phyloP scores from a whole-genome alignment of 1,284 basidiomycete species.

The Xerocomus nothofagi region DNA sequence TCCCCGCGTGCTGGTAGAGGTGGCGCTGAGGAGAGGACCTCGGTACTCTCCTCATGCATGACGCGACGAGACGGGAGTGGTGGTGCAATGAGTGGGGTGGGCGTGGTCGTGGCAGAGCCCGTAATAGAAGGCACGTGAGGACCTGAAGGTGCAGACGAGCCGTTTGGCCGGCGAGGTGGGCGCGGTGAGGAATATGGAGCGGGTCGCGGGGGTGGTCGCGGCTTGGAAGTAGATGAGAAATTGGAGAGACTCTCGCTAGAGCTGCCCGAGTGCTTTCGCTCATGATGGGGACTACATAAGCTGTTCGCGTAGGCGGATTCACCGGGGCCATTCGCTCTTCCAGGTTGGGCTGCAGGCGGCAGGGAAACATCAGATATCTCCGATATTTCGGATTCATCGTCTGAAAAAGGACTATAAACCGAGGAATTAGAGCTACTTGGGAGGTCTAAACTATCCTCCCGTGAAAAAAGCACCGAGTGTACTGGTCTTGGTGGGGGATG shows the following conservation, averaged over 20 bases:
- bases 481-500: slow-evolving; percentile 12
- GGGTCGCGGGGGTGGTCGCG: slow-evolving; percentile 25
- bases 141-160: background rate
- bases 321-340: slow-evolving; percentile 6
- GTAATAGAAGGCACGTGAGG: background rate
- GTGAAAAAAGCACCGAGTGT: slow-evolving; percentile 22
- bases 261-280: slow-evolving; percentile 17
- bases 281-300: background rate
- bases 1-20: slow-evolving; percentile 37
- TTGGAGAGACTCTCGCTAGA: slow-evolving; percentile 25
- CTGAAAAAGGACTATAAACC: slow-evolving; percentile 31
- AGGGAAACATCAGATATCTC: slow-evolving; percentile 22
- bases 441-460: slow-evolving; percentile 25
- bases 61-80: slow-evolving; percentile 28
- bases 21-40: slow-evolving; percentile 18
- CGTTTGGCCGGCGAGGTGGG: slow-evolving; percentile 21
- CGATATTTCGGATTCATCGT: slow-evolving; percentile 31
- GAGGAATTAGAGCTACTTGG: slow-evolving; percentile 26
- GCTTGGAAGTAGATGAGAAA: slow-evolving; percentile 16
- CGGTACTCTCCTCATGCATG: slow-evolving; percentile 11
- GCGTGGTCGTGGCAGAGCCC: slow-evolving; percentile 5
- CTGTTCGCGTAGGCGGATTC: background rate
- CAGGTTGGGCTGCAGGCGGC: slow-evolving; percentile 5
- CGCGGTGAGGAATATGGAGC: slow-evolving; percentile 16
- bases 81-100: slow-evolving; percentile 20